Percentiles rank a stretch among this genome's conserved stretches.
These are phyloP conservation scores for Auricularia heimuer DNA, from an alignment of 768 basidiomycete species.

Conservation along the genomic window DNA sequence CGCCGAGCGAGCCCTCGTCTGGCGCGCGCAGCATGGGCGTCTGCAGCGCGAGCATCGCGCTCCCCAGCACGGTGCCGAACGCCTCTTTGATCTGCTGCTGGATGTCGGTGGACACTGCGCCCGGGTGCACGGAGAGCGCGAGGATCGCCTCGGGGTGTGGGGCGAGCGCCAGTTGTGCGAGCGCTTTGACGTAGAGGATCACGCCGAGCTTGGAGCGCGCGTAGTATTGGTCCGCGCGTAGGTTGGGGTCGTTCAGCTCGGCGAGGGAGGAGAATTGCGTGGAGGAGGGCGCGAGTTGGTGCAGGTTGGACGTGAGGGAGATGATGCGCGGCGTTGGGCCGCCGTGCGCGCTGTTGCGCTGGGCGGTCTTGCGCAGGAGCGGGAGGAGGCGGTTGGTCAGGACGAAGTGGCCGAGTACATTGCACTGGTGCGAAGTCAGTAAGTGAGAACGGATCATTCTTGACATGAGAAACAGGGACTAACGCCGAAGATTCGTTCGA, in stretches of 20 bases:
- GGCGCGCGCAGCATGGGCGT: slow-evolving; percentile 21
- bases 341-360: slow-evolving; percentile 10
- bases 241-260: slow-evolving; percentile 27
- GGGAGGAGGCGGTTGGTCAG: slow-evolving; percentile 34
- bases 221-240: slow-evolving; percentile 25
- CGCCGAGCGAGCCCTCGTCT: slow-evolving; percentile 18
- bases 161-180: slow-evolving; percentile 13
- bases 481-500: slow-evolving; percentile 15
- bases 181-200: slow-evolving; percentile 27
- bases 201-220: slow-evolving; percentile 33
- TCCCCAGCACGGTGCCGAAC: slow-evolving; percentile 16
- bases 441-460: no score
- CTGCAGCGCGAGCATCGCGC: slow-evolving; percentile 14
- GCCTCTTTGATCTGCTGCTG: slow-evolving; percentile 20
- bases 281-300: slow-evolving; percentile 25
- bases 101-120: slow-evolving; percentile 17
- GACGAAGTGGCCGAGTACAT: slow-evolving; percentile 31
- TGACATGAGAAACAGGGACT: no score
- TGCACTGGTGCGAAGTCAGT: slow-evolving; percentile 3
- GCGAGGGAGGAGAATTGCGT: slow-evolving; percentile 25
- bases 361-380: slow-evolving; percentile 25
- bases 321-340: slow-evolving; percentile 28
- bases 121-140: slow-evolving; percentile 16
- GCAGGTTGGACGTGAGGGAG: slow-evolving; percentile 29
- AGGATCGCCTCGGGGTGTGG: neutral